These are phyloP conservation scores for Moesziomyces globuligerus DNA, from an alignment of 1,284 basidiomycete genomes.

Conservation along the genomic window DNA sequence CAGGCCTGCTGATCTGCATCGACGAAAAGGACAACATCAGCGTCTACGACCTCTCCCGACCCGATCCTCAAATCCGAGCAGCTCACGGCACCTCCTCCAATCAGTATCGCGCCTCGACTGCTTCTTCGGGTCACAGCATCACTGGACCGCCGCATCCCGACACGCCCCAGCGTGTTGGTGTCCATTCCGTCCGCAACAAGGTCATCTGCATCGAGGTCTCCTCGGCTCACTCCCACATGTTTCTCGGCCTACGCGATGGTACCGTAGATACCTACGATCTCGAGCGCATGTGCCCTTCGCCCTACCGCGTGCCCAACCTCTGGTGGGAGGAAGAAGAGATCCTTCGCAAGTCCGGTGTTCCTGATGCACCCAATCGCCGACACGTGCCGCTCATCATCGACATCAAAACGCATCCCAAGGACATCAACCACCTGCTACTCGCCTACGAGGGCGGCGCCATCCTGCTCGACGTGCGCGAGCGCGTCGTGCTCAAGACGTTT, in stretches of 20 bases:
- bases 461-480: constrained; percentile 57
- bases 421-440: constrained; percentile 81
- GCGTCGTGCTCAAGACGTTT: constrained; percentile 53
- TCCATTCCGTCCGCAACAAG: constrained; percentile 53
- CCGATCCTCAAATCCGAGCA: constrained; percentile 57
- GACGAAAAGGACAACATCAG: constrained; percentile 77
- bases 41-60: constrained; percentile 77
- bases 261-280: constrained; percentile 69
- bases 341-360: constrained; percentile 72
- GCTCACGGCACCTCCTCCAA: constrained; percentile 38
- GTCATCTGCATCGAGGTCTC: constrained; percentile 75
- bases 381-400: constrained; percentile 67
- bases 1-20: constrained; percentile 74
- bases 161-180: constrained; percentile 52
- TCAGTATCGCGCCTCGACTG: constrained; percentile 38
- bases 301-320: constrained; percentile 69
- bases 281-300: constrained; percentile 61
- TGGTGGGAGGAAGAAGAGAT: constrained; percentile 81
- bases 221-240: constrained; percentile 79
- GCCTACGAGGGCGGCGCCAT: constrained; percentile 77
- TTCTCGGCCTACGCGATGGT: constrained; percentile 70
- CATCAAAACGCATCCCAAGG: constrained; percentile 76
- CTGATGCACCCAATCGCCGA: constrained; percentile 69
- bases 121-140: constrained; percentile 40
- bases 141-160: constrained; percentile 52